Evolutionary conservation across 1,284 basidiomycete genomes (phyloP), one percentile per base, ranked within the genome.

Genomic region (Boletellus dicymbophilus): DNA sequence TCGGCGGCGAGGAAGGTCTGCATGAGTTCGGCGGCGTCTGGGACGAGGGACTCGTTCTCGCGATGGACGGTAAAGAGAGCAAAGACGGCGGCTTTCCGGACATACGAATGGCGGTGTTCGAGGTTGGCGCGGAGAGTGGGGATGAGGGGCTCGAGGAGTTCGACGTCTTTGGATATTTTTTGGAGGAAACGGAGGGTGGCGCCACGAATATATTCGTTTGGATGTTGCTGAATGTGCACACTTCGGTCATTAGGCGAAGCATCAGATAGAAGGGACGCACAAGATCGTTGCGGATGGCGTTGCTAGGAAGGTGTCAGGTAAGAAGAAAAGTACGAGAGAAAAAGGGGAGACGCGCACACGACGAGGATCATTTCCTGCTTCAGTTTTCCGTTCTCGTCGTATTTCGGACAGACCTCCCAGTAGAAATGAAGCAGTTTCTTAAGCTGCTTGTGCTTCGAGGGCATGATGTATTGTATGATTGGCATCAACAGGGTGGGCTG

Each of bases 311-410:
- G 41, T 0, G 65, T 59, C 49, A 48, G 34, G 6, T 27, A 27
- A 12, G 12, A 27, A 51, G 43, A 56, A 34, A 21, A 26, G 34
- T 11, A 34, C 6, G 10, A 3, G 2, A 7, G 28, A 18, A 21
- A 37, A 25, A 37, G 37, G 27, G 48, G 41, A 27, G 30, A 23
- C 4, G 84, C 90, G 66, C 69, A 95, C 93, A 96, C 95, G 40
- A 99, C 96, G 41, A 99, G 82, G 65, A 99, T 99, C 97, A 99
- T 99, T 77, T 99, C 97, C 74, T 99, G 97, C 81, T 98, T 98
- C 62, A 99, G 76, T 75, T 98, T 98, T 49, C 97, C 97, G 57
- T 85, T 86, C 58, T 98, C 95, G 62, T 99, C 97, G 59, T 97
- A 90, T 72, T 99, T 98, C 23, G 97, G 96, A 73, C 95, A 98